phyloP scores from a whole-genome alignment of 2,329 filamentous ascomycete genomes.

The Penicillium sp. region DNA sequence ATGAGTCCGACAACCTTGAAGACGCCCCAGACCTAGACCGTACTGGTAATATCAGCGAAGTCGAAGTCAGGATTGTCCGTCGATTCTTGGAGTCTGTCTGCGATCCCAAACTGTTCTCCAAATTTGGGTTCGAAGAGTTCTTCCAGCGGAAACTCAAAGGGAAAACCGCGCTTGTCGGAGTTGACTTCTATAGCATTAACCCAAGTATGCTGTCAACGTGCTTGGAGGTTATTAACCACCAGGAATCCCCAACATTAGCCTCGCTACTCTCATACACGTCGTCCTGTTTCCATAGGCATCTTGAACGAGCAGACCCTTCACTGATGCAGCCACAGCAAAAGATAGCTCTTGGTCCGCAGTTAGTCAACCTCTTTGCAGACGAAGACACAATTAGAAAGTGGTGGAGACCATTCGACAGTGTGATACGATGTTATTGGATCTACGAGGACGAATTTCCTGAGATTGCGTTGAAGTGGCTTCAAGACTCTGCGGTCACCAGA shows the following conservation, averaged over 20 bases:
- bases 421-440: slow-evolving; percentile 15
- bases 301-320: slow-evolving; percentile 17
- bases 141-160: slow-evolving; percentile 23
- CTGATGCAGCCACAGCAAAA: slow-evolving; percentile 20
- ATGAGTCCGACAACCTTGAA: not conserved
- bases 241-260: not conserved
- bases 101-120: slow-evolving; percentile 23
- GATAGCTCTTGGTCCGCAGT: slow-evolving; percentile 19
- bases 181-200: slow-evolving; percentile 15
- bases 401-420: slow-evolving; percentile 15
- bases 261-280: slow-evolving; percentile 7
- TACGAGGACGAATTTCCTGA: slow-evolving; percentile 16
- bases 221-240: slow-evolving; percentile 10
- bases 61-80: slow-evolving; percentile 24
- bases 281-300: slow-evolving; percentile 8
- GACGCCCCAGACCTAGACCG: not conserved
- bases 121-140: slow-evolving; percentile 29
- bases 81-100: slow-evolving; percentile 28
- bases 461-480: slow-evolving; percentile 23
- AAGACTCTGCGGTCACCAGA: slow-evolving; percentile 27
- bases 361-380: slow-evolving; percentile 23
- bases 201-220: slow-evolving; percentile 11
- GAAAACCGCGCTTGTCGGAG: slow-evolving; percentile 15
- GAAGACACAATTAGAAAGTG: slow-evolving; percentile 17
- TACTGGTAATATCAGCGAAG: slow-evolving; percentile 17